These are phyloP conservation scores for Paramecium bursaria DNA, from an alignment of 73 alveolate species.

Conservation along the genomic window DNA sequence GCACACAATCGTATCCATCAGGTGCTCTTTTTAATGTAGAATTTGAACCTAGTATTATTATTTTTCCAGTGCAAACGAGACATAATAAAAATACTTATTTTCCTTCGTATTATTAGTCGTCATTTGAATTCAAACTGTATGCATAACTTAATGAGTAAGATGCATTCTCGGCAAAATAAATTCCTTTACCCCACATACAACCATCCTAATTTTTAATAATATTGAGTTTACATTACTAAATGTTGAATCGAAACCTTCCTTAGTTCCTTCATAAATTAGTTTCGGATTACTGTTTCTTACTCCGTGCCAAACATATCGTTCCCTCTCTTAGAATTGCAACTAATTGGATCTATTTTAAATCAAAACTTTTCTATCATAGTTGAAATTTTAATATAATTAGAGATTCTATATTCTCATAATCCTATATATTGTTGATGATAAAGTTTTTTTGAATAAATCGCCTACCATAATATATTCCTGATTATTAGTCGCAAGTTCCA, in stretches of 20 bases:
- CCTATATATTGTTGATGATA: neutral
- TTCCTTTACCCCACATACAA: neutral
- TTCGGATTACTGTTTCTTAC: neutral
- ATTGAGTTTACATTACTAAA: neutral
- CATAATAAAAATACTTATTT: neutral
- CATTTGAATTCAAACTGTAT: neutral
- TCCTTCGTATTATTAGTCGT: neutral
- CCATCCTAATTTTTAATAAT: neutral
- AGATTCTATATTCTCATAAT: neutral
- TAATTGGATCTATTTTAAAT: neutral
- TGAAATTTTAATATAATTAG: neutral
- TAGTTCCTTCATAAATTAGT: neutral
- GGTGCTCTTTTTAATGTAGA: neutral
- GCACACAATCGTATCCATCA: conserved; percentile 6
- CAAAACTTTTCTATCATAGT: neutral
- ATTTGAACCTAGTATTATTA: neutral
- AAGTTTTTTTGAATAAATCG: neutral
- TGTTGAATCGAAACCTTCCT: conserved; percentile 9
- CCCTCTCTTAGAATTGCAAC: neutral
- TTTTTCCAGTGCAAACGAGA: neutral
- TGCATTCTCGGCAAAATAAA: conserved; percentile 8
- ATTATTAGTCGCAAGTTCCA: neutral
- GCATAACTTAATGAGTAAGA: neutral
- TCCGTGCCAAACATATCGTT: conserved; percentile 6
- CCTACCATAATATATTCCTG: neutral